A percentile compares a stretch with the other conserved stretches of the same genome.
Evolutionary conservation across 805 yeast genomes (phyloP).

Genomic region (Barnettozyma populi): DNA sequence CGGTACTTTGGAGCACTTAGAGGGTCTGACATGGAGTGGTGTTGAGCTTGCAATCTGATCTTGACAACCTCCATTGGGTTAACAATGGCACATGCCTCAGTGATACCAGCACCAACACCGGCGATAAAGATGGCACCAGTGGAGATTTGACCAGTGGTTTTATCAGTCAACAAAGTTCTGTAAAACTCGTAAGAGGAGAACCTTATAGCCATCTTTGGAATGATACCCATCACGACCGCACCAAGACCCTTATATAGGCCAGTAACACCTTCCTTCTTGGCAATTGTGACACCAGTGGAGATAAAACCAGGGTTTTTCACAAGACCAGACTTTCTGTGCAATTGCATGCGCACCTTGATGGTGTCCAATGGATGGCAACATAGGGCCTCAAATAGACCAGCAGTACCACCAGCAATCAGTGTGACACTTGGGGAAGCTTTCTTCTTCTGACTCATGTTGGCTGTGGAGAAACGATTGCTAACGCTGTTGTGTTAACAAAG

Average conservation of each 20-base stretch:
- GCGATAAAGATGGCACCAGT: slow-evolving; percentile 79
- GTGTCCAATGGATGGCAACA: slow-evolving; percentile 98
- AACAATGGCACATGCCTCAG: slow-evolving; percentile 92
- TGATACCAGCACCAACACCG: slow-evolving; percentile 96
- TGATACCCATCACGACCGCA: slow-evolving; percentile 95
- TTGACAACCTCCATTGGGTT: slow-evolving; percentile 98
- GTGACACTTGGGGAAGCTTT: slow-evolving; percentile 49
- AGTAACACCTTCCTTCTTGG: slow-evolving; percentile 71
- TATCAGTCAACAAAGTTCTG: slow-evolving; percentile 58
- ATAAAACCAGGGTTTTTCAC: slow-evolving; percentile 80
- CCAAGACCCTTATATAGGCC: slow-evolving; percentile 94
- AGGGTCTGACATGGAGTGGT: slow-evolving; percentile 83
- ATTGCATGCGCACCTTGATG: slow-evolving; percentile 95
- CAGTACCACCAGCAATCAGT: slow-evolving; percentile 90
- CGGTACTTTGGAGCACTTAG: slow-evolving; percentile 73
- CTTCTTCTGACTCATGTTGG: slow-evolving; percentile 23
- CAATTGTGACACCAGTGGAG: slow-evolving; percentile 74
- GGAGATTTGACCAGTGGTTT: slow-evolving; percentile 55
- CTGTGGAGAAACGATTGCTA: not conserved
- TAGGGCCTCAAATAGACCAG: slow-evolving; percentile 95
- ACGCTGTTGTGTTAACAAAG: not conserved
- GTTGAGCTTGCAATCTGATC: slow-evolving; percentile 93
- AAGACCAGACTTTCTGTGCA: slow-evolving; percentile 64
- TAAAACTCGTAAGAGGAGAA: slow-evolving; percentile 91
- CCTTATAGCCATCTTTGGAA: slow-evolving; percentile 97